Base-by-base conservation (phyloP, 2,329 filamentous ascomycete genomes). In the Aquanectria penicillioides region DNA sequence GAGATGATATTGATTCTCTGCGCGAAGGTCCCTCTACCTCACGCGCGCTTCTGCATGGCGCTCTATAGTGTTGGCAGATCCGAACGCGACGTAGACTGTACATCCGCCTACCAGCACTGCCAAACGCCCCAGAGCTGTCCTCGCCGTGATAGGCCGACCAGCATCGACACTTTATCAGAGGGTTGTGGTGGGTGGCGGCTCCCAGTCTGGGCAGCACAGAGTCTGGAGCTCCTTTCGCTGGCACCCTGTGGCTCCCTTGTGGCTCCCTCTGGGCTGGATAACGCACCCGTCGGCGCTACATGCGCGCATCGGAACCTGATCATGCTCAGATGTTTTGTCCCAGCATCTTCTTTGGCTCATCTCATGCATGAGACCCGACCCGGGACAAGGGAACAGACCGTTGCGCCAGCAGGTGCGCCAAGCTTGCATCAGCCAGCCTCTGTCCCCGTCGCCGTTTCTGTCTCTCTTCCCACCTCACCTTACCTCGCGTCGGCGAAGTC, bases 1-100 rank as follows among this genome's bases (percentile, higher is more conserved):
- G 50, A 54, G 38, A 54, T 54, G 50, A 54, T 54, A 37, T 11
- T 38, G 17, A 25, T 12, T n/a, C n/a, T n/a, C n/a, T n/a, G n/a
- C n/a, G n/a, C 12, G 18, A 33, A 29, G 43, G 34, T 18, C 37
- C n/a, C n/a, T n/a, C n/a, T n/a, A n/a, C n/a, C n/a, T n/a, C n/a
- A n/a, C n/a, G n/a, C n/a, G n/a, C 36, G 29, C 18, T 12, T 23
- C 12, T 7, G 13, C 23, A 17, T 13, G 26, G 41, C 26, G 41
- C 41, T 46, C 41, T 46, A 22, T 46, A 28, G 28, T 26, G 26
- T 22, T n/a, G 28, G 26, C 18, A 46, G 41, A 46, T 46, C 41
- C 33, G 41, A 26, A 46, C 8, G 41, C 41, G 17, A 46, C 41
- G 41, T 46, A 33, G 41, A 23, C 17, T 23, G 41, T 46, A 46